These are phyloP conservation scores for Fomes fomentarius DNA, from an alignment of 1,284 basidiomycete species.

Conservation along the genomic window DNA sequence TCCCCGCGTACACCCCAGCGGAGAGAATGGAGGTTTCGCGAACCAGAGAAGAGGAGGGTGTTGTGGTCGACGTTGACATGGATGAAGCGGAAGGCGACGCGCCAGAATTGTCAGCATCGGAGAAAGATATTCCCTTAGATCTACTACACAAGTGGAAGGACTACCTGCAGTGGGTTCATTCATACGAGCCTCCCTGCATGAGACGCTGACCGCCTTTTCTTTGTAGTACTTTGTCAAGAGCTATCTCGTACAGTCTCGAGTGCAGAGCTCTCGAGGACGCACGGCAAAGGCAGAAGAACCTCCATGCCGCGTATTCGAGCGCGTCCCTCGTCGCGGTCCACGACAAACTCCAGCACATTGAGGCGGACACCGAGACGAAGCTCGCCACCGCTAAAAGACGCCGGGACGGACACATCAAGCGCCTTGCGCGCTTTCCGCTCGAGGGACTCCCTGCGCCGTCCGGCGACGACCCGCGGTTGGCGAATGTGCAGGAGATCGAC, in stretches of 20 bases:
- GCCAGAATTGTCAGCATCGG: too few relatives aligned
- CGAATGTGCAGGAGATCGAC: slow-evolving; percentile 3
- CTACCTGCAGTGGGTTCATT: slow-evolving; percentile 13
- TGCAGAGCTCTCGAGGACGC: slow-evolving; percentile 1
- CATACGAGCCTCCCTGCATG: too few relatives aligned
- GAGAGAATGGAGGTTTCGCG: slow-evolving; percentile 9
- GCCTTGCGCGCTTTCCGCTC: slow-evolving; percentile 6
- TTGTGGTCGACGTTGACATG: slow-evolving; percentile 2
- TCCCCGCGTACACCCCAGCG: slow-evolving; percentile 12
- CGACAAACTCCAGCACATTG: slow-evolving; percentile 4
- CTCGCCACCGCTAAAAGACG: slow-evolving; percentile 2
- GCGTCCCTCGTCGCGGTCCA: slow-evolving; percentile 15
- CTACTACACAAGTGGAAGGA: slow-evolving; percentile 12
- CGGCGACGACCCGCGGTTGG: background rate
- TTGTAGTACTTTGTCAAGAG: slow-evolving; percentile 14
- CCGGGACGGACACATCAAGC: slow-evolving; percentile 10
- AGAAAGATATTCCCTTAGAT: background rate
- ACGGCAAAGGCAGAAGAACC: slow-evolving; percentile 5
- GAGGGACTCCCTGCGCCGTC: slow-evolving; percentile 5
- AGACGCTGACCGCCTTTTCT: background rate
- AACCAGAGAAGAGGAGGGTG: slow-evolving; percentile 1
- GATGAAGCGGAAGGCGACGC: too few relatives aligned
- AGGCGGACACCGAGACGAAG: slow-evolving; percentile 4
- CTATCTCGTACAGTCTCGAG: slow-evolving; percentile 13
- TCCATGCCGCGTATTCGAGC: slow-evolving; percentile 12